Conservation (phyloP, 2,329 filamentous ascomycete species). For the Ascochyta koolunga region DNA sequence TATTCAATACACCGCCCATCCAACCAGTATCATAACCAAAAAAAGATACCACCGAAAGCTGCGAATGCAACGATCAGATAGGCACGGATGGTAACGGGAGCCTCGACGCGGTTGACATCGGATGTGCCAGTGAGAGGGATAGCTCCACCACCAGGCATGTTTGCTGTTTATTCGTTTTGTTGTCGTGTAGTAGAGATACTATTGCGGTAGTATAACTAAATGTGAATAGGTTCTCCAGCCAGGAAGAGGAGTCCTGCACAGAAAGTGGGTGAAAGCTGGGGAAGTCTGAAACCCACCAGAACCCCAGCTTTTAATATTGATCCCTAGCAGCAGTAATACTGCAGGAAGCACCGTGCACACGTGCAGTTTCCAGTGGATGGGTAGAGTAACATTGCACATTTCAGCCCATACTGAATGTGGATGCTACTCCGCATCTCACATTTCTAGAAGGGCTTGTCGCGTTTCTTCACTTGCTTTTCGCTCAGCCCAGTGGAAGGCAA, state of each 20-base stretch:
- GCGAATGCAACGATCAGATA: constrained; percentile 57
- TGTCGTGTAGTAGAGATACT: no score
- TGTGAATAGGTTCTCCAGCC: constrained; percentile 21
- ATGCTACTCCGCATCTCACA: constrained; percentile 37
- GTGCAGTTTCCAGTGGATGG: constrained; percentile 39
- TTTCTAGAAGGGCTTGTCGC: constrained; percentile 41
- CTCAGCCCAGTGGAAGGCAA: constrained; percentile 6
- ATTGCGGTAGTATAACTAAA: no score
- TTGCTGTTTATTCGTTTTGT: constrained; percentile 29
- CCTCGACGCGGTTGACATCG: constrained; percentile 63
- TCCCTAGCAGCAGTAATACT: constrained; percentile 37
- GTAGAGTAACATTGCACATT: constrained; percentile 44
- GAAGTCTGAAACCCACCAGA: constrained; percentile 27
- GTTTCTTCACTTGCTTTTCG: constrained; percentile 21
- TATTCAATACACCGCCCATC: constrained; percentile 69
- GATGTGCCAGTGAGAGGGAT: constrained; percentile 45
- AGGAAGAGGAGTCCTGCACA: constrained; percentile 31
- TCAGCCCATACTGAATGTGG: constrained; percentile 33
- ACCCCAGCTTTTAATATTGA: constrained; percentile 41
- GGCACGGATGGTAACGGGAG: constrained; percentile 56
- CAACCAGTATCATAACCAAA: constrained; percentile 82
- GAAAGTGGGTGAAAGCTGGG: constrained; percentile 30
- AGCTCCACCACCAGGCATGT: constrained; percentile 47
- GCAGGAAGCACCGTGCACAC: constrained; percentile 29
- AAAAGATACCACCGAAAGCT: constrained; percentile 64